phyloP scores from a whole-genome alignment of 1,139 yeast species.

The Hyphopichia khmerensis region DNA sequence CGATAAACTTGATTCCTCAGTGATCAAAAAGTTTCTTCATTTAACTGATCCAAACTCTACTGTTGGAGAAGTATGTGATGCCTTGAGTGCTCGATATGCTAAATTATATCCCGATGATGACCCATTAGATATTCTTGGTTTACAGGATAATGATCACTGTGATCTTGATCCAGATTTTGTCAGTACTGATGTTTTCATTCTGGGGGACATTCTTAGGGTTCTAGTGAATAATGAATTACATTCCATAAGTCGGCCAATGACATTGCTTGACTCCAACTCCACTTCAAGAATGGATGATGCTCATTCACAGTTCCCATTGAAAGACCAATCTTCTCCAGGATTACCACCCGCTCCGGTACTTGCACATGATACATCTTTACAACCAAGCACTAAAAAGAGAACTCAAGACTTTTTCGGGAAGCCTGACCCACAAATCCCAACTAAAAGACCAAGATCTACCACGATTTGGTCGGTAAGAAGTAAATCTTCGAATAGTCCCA shows the following conservation, averaged over 20 bases:
- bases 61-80: slow-evolving; percentile 48
- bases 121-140: slow-evolving; percentile 48
- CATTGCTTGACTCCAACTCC: not conserved
- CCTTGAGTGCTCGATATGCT: slow-evolving; percentile 49
- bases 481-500: not conserved
- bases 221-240: slow-evolving; percentile 41
- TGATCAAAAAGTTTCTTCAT: slow-evolving; percentile 55
- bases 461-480: slow-evolving; percentile 9
- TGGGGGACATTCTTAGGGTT: slow-evolving; percentile 56
- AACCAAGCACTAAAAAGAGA: slow-evolving; percentile 20
- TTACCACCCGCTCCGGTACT: slow-evolving; percentile 20
- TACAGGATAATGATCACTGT: slow-evolving; percentile 65
- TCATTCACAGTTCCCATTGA: not conserved
- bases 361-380: slow-evolving; percentile 5
- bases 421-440: slow-evolving; percentile 25
- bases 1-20: slow-evolving; percentile 9
- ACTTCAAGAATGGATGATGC: not conserved
- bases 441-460: slow-evolving; percentile 13
- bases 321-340: slow-evolving; percentile 16
- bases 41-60: slow-evolving; percentile 49
- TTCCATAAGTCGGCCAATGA: not conserved
- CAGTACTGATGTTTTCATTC: slow-evolving; percentile 60
- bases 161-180: slow-evolving; percentile 76
- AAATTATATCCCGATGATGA: slow-evolving; percentile 65
- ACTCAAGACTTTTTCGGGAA: slow-evolving; percentile 28